Conservation (phyloP, 176 grass and related monocot genomes). For the Eleusine indica region DNA sequence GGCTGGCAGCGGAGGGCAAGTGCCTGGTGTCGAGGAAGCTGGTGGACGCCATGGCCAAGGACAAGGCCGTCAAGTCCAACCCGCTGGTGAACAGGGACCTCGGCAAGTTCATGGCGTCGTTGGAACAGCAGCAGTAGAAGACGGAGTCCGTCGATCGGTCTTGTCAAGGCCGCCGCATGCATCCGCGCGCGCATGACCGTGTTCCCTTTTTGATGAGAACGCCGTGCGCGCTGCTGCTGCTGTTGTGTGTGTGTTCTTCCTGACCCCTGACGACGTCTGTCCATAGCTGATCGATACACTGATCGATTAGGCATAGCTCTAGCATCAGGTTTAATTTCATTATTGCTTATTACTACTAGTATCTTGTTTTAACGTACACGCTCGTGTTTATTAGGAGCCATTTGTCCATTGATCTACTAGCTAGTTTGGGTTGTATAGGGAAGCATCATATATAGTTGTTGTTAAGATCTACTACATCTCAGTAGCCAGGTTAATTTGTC, state of each 20-base stretch:
- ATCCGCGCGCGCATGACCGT: slow-evolving; percentile 13
- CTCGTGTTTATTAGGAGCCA: slow-evolving; percentile 18
- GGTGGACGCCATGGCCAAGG: slow-evolving; percentile 44
- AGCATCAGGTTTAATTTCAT: slow-evolving; percentile 22
- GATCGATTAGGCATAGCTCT: slow-evolving; percentile 22
- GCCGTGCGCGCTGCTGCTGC: slow-evolving; percentile 14
- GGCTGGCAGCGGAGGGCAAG: slow-evolving; percentile 55
- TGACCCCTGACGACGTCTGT: slow-evolving; percentile 23
- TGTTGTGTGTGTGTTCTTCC: slow-evolving; percentile 13
- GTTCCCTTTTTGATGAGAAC: slow-evolving; percentile 20
- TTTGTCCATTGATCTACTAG: neutral
- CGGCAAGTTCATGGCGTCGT: slow-evolving; percentile 46
- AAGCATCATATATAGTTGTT: neutral
- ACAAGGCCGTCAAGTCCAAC: slow-evolving; percentile 51
- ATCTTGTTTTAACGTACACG: slow-evolving; percentile 19
- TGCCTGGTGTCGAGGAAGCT: slow-evolving; percentile 63
- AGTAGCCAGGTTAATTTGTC: neutral
- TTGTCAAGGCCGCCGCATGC: slow-evolving; percentile 32
- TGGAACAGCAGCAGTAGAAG: neutral
- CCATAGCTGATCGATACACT: slow-evolving; percentile 18
- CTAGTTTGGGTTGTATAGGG: neutral
- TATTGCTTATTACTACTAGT: neutral
- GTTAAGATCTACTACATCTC: too few species aligned
- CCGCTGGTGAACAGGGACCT: slow-evolving; percentile 55
- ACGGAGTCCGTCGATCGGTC: neutral